phyloP scores from a whole-genome alignment of 2,329 filamentous ascomycete genomes.

The Pseudogymnoascus sp. region DNA sequence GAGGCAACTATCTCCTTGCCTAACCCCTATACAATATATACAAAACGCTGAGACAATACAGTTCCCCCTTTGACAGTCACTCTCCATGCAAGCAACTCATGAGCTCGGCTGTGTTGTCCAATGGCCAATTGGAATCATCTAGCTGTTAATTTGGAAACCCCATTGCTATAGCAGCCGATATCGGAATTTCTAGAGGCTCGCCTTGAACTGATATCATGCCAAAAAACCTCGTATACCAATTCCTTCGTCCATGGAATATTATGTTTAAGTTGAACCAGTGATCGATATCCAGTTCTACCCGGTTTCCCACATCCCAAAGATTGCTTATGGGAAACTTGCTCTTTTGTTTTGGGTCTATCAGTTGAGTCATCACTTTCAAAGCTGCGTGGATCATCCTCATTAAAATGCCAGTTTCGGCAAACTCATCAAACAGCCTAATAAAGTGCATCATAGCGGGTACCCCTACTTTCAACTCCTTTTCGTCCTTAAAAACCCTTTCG shows the following conservation, averaged over 20 bases:
- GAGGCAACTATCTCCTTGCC: background rate
- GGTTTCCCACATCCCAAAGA: background rate
- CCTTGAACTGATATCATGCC: background rate
- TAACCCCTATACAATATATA: background rate
- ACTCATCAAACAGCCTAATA: background rate
- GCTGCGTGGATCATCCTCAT: background rate
- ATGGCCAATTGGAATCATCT: background rate
- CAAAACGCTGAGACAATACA: background rate
- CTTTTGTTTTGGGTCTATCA: background rate
- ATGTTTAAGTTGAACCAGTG: background rate
- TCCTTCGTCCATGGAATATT: background rate
- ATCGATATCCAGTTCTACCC: background rate
- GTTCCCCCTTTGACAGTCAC: background rate
- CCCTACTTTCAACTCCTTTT: background rate
- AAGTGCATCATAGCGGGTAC: background rate
- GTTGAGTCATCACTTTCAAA: background rate
- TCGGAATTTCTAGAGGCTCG: background rate
- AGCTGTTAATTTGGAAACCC: background rate
- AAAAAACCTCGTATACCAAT: background rate
- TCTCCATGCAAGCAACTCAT: background rate
- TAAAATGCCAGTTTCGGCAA: background rate
- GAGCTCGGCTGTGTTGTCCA: background rate
- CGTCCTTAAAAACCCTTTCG: background rate
- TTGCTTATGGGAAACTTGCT: background rate
- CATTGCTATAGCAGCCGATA: background rate